These are phyloP conservation scores for Debaryomyces fabryi DNA, from an alignment of 1,139 yeast genomes.

Conservation along the genomic window DNA sequence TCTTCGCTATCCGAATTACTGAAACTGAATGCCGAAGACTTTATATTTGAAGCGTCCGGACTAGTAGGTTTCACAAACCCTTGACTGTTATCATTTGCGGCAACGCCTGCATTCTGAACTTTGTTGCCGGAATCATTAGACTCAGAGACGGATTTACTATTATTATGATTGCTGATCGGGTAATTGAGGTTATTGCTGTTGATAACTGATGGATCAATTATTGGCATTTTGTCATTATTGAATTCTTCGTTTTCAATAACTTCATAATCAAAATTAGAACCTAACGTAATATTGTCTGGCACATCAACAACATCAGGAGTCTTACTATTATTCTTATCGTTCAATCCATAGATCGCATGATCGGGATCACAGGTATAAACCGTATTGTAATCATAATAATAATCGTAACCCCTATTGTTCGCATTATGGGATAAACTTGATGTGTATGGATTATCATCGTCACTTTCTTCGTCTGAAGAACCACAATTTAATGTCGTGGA, in stretches of 20 bases:
- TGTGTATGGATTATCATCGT: conserved; percentile 54
- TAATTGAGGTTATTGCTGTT: conserved; percentile 17
- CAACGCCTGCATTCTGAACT: not conserved
- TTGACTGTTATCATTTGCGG: not conserved
- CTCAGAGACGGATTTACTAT: not conserved
- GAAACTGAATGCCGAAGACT: conserved; percentile 17
- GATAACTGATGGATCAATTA: conserved; percentile 25
- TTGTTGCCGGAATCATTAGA: not conserved
- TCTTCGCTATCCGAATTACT: conserved; percentile 22
- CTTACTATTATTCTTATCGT: conserved; percentile 17
- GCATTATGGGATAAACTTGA: conserved; percentile 79
- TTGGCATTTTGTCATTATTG: conserved; percentile 22
- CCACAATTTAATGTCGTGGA: conserved; percentile 81
- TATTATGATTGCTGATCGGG: not conserved
- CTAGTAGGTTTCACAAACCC: not conserved
- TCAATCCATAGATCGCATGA: conserved; percentile 42
- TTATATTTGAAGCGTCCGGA: not conserved
- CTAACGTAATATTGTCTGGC: conserved; percentile 47
- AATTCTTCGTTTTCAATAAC: conserved; percentile 29
- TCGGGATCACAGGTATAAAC: conserved; percentile 68
- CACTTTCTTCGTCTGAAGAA: conserved; percentile 70
- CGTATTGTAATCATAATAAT: conserved; percentile 84
- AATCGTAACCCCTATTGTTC: conserved; percentile 77
- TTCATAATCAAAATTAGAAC: conserved; percentile 45
- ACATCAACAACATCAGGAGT: conserved; percentile 47